A percentile compares a stretch with the other conserved stretches of the same genome.
Conservation (phyloP, 1,284 basidiomycete species). For the Ceratobasidium sp. region DNA sequence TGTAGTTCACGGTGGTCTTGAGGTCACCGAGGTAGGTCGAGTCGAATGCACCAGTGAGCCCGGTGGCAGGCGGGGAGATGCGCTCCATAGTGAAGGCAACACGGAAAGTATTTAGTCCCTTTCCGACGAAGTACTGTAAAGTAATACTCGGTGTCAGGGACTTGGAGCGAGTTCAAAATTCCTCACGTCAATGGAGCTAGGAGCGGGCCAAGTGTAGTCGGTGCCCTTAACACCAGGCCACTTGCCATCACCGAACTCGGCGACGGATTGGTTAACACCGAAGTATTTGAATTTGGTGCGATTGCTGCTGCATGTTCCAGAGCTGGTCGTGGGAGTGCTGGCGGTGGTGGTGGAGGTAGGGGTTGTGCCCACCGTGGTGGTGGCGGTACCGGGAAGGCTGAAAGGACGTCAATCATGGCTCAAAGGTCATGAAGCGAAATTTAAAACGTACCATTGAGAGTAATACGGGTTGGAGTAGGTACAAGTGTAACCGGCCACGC, state of each 20-base stretch:
- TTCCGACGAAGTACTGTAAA: slow-evolving; percentile 57
- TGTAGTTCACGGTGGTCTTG: slow-evolving; percentile 61
- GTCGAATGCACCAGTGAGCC: slow-evolving; percentile 61
- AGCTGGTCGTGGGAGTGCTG: slow-evolving; percentile 40
- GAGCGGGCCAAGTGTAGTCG: slow-evolving; percentile 58
- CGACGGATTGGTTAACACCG: slow-evolving; percentile 67
- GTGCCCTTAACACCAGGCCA: slow-evolving; percentile 43
- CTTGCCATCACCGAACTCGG: slow-evolving; percentile 58
- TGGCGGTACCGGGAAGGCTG: slow-evolving; percentile 28
- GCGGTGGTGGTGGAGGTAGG: slow-evolving; percentile 40
- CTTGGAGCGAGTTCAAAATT: slow-evolving; percentile 50
- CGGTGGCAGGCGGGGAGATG: slow-evolving; percentile 51
- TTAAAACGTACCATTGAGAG: slow-evolving; percentile 39
- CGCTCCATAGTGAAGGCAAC: slow-evolving; percentile 66
- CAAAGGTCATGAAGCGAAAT: neutral
- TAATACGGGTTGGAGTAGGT: slow-evolving; percentile 41
- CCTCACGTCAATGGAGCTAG: slow-evolving; percentile 56
- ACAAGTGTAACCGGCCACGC: slow-evolving; percentile 42
- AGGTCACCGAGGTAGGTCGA: slow-evolving; percentile 60
- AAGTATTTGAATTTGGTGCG: slow-evolving; percentile 66
- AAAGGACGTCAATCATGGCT: neutral
- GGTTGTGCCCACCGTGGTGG: slow-evolving; percentile 40
- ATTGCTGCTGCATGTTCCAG: slow-evolving; percentile 44
- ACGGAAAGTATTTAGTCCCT: slow-evolving; percentile 69
- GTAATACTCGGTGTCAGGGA: slow-evolving; percentile 42